Evolutionary conservation across 2,329 filamentous ascomycete genomes (phyloP), one percentile per base, ranked within the genome.

Genomic region (Phaeosphaeriaceae sp.): DNA sequence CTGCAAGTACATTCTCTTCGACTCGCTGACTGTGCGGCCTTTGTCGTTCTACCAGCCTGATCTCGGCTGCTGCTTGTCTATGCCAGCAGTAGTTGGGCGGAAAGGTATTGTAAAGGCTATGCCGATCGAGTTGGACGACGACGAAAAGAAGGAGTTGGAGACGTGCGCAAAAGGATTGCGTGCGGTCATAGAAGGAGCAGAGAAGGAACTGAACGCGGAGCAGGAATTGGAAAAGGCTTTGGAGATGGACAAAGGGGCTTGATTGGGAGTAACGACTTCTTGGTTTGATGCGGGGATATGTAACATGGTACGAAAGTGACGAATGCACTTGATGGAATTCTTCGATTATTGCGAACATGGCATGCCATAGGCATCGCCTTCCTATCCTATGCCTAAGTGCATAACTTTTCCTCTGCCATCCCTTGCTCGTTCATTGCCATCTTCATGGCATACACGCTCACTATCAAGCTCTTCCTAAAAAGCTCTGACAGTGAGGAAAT

Each of bases 11-110:
- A 82, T 86, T 15, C 66, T 85, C 13, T 79, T 78, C 47, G 83
- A 85, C 64, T 76, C 80, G 55, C 76, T 77, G 10, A 79, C 80
- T 40, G 77, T 85, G 19, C 71, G 79, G 2, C 81, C 82, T 0
- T 62, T 85, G 45, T 85, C 82, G 52, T 81, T 84, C 66, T 84
- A 78, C 67, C 80, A 82, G 48, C 73, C 79, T 3, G 77, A 82
- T 1, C 75, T 80, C 6, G 78, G 76, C 1, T 83, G 82, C 54
- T 85, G 81, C 70, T 74, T 85, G 46, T 83, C 80, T 33, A 75
- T 83, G 73, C 83, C 82, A 0, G 83, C 76, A 1, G 77, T 85
- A 0, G 59, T 85, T 2, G 83, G 83, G 0, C 73, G 82, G 33
- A 73, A 76, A 48, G 83, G 83, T 0, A 78, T 85, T 19, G 65